Evolutionary conservation across 2,329 filamentous ascomycete species (phyloP).

Genomic region (Teratosphaeriaceae sp.): DNA sequence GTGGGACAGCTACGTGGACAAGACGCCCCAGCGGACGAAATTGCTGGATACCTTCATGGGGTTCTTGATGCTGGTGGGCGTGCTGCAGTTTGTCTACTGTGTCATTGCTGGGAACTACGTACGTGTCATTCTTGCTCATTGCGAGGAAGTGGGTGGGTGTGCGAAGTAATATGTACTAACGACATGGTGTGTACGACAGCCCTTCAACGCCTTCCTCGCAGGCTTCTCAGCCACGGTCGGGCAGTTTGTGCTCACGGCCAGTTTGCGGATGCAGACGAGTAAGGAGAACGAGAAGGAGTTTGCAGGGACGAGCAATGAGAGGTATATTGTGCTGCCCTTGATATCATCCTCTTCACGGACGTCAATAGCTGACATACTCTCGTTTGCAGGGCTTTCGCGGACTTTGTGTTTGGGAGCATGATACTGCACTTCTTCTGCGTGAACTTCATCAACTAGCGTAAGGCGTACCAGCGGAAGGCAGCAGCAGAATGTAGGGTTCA

Average conservation of each 20-base stretch:
- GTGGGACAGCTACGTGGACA: constrained; percentile 68
- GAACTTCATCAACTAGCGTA: constrained; percentile 91
- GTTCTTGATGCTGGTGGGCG: constrained; percentile 79
- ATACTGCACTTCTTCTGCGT: constrained; percentile 98
- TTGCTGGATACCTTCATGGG: constrained; percentile 85
- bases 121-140: constrained; percentile 36
- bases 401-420: constrained; percentile 90
- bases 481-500: too few relatives aligned
- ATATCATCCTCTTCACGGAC: not conserved
- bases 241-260: constrained; percentile 93
- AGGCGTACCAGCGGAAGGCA: too few relatives aligned
- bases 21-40: constrained; percentile 85
- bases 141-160: not conserved
- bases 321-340: constrained; percentile 42
- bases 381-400: constrained; percentile 73
- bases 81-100: constrained; percentile 91
- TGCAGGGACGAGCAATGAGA: constrained; percentile 68
- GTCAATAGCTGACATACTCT: not conserved
- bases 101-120: constrained; percentile 91
- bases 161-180: not conserved
- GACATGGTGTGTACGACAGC: constrained; percentile 45
- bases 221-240: constrained; percentile 93
- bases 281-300: constrained; percentile 74
- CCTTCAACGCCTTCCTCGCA: constrained; percentile 96
- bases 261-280: constrained; percentile 86